A percentile compares a stretch with the other conserved stretches of the same genome.
These are phyloP conservation scores for Fusarium neocosmosporiellum DNA, from an alignment of 2,329 filamentous ascomycete genomes.

Conservation along the genomic window DNA sequence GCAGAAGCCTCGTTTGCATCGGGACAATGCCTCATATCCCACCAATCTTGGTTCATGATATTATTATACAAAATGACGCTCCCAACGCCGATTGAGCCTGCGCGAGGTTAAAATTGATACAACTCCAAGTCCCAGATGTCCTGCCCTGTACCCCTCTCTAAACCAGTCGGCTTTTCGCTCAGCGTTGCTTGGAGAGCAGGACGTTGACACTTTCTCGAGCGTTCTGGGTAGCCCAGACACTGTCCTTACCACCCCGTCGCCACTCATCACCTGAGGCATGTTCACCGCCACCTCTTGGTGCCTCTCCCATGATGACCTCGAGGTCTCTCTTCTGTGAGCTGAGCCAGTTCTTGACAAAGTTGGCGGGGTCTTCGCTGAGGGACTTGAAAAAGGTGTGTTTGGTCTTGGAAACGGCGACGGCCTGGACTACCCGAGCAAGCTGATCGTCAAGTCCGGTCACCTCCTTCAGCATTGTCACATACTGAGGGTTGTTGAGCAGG, in stretches of 20 bases:
- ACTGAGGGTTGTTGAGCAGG: constrained; percentile 75
- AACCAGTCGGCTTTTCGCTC: constrained; percentile 8
- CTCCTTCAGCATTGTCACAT: constrained; percentile 78
- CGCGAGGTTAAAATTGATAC: constrained; percentile 32
- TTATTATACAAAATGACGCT: constrained; percentile 43
- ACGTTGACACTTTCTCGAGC: constrained; percentile 73
- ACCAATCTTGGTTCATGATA: constrained; percentile 35
- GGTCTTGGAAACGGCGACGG: constrained; percentile 84
- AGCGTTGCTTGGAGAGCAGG: constrained; percentile 65
- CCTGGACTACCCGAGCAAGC: constrained; percentile 84
- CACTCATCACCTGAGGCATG: constrained; percentile 73
- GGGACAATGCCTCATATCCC: constrained; percentile 16
- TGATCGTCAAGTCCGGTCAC: constrained; percentile 86
- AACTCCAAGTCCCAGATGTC: constrained; percentile 35
- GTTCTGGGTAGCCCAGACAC: constrained; percentile 68
- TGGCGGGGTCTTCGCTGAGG: constrained; percentile 82
- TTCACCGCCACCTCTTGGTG: constrained; percentile 70
- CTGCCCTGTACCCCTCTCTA: constrained; percentile 3
- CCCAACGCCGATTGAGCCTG: constrained; percentile 42
- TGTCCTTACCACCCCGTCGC: constrained; percentile 68
- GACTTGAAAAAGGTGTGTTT: constrained; percentile 89
- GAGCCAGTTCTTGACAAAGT: constrained; percentile 88
- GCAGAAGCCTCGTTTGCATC: constrained; percentile 18
- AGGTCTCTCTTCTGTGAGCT: constrained; percentile 91
- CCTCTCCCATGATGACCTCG: constrained; percentile 88